phyloP scores from a whole-genome alignment of 352 stramenopile genomes.

The Aphanomyces invadans region DNA sequence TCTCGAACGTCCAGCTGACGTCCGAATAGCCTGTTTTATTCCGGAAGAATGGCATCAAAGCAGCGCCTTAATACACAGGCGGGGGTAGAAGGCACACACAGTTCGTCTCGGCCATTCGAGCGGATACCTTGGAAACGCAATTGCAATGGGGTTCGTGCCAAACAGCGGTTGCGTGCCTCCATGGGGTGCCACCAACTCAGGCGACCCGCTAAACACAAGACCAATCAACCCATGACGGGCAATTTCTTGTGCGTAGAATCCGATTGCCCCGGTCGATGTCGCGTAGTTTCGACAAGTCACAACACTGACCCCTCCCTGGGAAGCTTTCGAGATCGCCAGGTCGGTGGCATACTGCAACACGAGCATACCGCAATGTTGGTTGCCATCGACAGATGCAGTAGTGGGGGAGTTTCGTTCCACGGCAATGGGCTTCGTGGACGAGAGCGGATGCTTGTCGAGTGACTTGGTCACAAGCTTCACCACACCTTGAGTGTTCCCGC shows the following conservation, averaged over 20 bases:
- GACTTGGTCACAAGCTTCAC: constrained; percentile 18
- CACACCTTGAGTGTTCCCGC: constrained; percentile 18
- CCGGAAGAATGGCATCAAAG: no score
- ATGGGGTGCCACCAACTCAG: constrained; percentile 11
- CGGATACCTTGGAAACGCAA: constrained; percentile 1
- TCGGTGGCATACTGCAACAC: constrained; percentile 14
- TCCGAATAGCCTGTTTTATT: no score
- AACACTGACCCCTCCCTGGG: background rate
- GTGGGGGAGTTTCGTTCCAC: background rate
- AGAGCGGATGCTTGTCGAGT: background rate
- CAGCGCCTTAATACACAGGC: no score
- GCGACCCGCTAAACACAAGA: constrained; percentile 15
- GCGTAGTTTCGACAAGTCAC: constrained; percentile 18
- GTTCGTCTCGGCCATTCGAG: no score
- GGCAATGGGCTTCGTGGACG: background rate
- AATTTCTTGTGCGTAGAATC: constrained; percentile 19
- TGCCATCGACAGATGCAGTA: background rate
- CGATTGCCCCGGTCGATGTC: constrained; percentile 15
- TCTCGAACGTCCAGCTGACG: no score
- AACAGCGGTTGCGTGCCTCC: constrained; percentile 14
- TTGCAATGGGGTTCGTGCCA: constrained; percentile 16
- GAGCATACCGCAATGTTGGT: constrained; percentile 19
- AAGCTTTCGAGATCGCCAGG: constrained; percentile 9
- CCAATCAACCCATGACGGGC: constrained; percentile 6
- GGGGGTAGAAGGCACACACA: no score